These are phyloP conservation scores for Coemansia sp. DNA, from an alignment of 192 early-diverging fungal species.

Conservation along the genomic window DNA sequence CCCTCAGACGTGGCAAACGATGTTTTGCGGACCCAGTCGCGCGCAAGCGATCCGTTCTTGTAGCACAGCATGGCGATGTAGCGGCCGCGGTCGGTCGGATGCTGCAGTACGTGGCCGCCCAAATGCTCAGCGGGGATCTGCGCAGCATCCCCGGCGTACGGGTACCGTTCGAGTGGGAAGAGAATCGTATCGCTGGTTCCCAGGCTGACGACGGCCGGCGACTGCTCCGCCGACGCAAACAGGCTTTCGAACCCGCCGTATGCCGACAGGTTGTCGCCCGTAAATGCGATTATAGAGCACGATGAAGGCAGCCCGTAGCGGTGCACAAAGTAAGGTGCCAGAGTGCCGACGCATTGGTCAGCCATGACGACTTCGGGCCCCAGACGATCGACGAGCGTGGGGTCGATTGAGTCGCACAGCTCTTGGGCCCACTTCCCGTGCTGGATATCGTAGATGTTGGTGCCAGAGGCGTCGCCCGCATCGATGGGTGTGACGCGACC, in stretches of 20 bases:
- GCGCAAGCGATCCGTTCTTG: slow-evolving; percentile 83
- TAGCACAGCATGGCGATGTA: slow-evolving; percentile 80
- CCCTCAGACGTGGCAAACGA: slow-evolving; percentile 27
- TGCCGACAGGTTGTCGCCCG: slow-evolving; percentile 73
- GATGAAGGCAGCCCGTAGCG: slow-evolving; percentile 63
- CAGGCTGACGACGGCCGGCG: slow-evolving; percentile 63
- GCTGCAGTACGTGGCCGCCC: slow-evolving; percentile 60
- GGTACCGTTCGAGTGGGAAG: slow-evolving; percentile 51
- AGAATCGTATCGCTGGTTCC: slow-evolving; percentile 82
- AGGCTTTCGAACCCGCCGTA: slow-evolving; percentile 58
- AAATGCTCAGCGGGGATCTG: slow-evolving; percentile 12
- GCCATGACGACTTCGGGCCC: slow-evolving; percentile 50
- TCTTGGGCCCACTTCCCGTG: slow-evolving; percentile 24
- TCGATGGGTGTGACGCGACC: slow-evolving; percentile 64
- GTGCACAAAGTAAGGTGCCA: slow-evolving; percentile 63
- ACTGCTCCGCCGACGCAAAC: slow-evolving; percentile 34
- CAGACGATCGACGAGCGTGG: slow-evolving; percentile 47
- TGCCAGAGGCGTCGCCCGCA: slow-evolving; percentile 73
- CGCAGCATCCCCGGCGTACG: slow-evolving; percentile 9
- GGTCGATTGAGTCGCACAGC: slow-evolving; percentile 24
- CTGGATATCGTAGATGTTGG: slow-evolving; percentile 74
- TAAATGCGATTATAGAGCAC: slow-evolving; percentile 65
- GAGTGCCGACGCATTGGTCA: slow-evolving; percentile 40
- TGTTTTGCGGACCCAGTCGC: slow-evolving; percentile 65
- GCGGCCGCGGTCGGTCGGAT: slow-evolving; percentile 59